Evolutionary conservation across 2,329 filamentous ascomycete species (phyloP), one percentile per base, ranked within the genome.

Genomic region (Cordyceps fumosorosea): DNA sequence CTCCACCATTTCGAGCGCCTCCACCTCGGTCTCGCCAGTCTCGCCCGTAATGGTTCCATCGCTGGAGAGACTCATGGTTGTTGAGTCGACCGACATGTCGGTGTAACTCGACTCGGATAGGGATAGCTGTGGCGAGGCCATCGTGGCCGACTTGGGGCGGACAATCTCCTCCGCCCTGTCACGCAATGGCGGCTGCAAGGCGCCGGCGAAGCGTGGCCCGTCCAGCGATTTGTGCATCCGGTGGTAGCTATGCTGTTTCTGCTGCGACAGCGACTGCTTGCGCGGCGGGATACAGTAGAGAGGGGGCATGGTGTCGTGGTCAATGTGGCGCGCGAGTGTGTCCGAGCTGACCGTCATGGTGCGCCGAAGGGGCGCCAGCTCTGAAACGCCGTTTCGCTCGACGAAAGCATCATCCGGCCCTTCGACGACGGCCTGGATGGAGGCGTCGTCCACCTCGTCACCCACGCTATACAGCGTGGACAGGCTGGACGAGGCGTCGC

Each of bases 391-490:
- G 40, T 20, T 20, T 11, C 18, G 12, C 24, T 73, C 73, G 1
- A 73, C 66, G 53, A 76, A 76, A 0, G 74, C 74, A 34, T 76
- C 74, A 24, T 68, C 62, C 20, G 42, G 51, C 1, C 42, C 44
- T 18, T 44, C 65, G 47, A 34, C 63, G 14, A 45, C 45, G 2
- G 58, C 32, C 11, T 20, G 44, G 1, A 51, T 18, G 1, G 52
- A 47, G 6, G 29, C 51, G 8, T 71, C 71, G 7, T 78, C 75
- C 5, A 56, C 18, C 3, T 61, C 59, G 10, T 79, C 76, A 1
- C 74, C 72, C 59, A 83, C 81, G 63, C 82, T 84, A 65, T 84
- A 84, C 5, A 85, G 69, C 0, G 83, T 85, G 4, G 83, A 85
- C 5, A 85, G 72, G 2, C 81, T 78, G 45, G 81, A 84, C 0